Evolutionary conservation across 73 alveolate genomes (phyloP).

Genomic region (Tetrahymena elliotti): DNA sequence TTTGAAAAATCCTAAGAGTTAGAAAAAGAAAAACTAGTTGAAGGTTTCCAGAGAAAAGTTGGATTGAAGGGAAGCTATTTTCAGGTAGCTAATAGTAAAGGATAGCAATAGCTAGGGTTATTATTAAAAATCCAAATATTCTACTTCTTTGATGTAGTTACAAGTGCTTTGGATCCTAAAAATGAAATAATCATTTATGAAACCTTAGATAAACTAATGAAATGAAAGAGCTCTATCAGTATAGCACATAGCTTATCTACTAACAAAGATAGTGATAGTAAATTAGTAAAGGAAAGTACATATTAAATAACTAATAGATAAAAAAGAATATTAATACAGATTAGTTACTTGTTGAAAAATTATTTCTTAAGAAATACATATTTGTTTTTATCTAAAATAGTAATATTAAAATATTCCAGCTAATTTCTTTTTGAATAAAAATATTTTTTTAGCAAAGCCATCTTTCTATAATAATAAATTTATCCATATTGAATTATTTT

Average conservation of each 20-base stretch:
- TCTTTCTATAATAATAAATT: too few relatives aligned
- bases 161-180: slow-evolving; percentile 81
- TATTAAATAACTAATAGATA: slow-evolving; percentile 50
- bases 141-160: slow-evolving; percentile 84
- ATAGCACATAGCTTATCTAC: slow-evolving; percentile 80
- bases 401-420: too few relatives aligned
- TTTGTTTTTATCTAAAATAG: background rate
- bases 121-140: slow-evolving; percentile 61
- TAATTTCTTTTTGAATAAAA: too few relatives aligned
- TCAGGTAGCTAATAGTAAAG: slow-evolving; percentile 92
- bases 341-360: background rate
- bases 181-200: slow-evolving; percentile 66
- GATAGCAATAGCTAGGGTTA: slow-evolving; percentile 84
- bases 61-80: slow-evolving; percentile 46
- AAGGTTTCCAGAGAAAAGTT: slow-evolving; percentile 23
- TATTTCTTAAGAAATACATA: background rate
- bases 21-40: slow-evolving; percentile 3
- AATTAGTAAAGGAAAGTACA: slow-evolving; percentile 63
- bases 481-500: too few relatives aligned
- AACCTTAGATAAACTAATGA: slow-evolving; percentile 62
- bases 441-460: too few relatives aligned
- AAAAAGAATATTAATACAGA: background rate
- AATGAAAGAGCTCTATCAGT: slow-evolving; percentile 60
- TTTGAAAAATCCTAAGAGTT: background rate
- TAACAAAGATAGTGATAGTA: slow-evolving; percentile 63